phyloP scores from a whole-genome alignment of 2,329 filamentous ascomycete genomes.

The Cladophialophora psammophila region DNA sequence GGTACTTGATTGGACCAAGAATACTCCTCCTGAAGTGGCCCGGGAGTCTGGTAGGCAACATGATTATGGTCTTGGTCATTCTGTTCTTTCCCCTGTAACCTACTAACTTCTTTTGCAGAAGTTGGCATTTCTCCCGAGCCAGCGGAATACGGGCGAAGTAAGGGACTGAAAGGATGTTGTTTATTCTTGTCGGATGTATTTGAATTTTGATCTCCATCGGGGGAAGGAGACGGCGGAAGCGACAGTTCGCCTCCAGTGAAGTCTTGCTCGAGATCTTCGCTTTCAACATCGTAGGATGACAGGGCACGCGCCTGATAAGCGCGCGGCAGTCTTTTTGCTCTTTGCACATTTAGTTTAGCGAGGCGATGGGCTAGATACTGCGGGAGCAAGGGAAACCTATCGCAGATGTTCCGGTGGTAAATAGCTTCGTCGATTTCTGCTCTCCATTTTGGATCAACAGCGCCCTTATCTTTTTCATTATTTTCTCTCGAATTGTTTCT shows the following conservation, averaged over 20 bases:
- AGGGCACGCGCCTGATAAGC: neutral
- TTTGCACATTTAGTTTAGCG: constrained; percentile 3
- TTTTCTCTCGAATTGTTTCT: neutral
- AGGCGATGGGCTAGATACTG: constrained; percentile 28
- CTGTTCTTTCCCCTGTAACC: neutral
- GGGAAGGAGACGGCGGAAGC: neutral
- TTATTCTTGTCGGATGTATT: too few species aligned
- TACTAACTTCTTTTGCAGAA: neutral
- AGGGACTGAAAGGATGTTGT: too few species aligned
- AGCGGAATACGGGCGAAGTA: neutral
- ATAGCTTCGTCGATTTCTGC: constrained; percentile 16
- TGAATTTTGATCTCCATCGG: neutral
- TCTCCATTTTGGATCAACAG: neutral
- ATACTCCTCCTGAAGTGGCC: too few species aligned
- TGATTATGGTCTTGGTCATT: too few species aligned
- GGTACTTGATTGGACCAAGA: too few species aligned
- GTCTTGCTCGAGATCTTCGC: neutral
- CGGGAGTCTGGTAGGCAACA: too few species aligned
- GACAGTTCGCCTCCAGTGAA: neutral
- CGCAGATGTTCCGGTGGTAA: constrained; percentile 32
- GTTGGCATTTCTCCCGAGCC: neutral
- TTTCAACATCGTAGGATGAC: neutral
- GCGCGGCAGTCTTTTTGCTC: constrained; percentile 36
- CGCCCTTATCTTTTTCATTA: neutral
- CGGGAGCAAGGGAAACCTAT: constrained; percentile 29